Percentiles rank a stretch among this genome's conserved stretches.
Evolutionary conservation across 805 yeast species (phyloP).

Genomic region (Hanseniaspora lindneri): DNA sequence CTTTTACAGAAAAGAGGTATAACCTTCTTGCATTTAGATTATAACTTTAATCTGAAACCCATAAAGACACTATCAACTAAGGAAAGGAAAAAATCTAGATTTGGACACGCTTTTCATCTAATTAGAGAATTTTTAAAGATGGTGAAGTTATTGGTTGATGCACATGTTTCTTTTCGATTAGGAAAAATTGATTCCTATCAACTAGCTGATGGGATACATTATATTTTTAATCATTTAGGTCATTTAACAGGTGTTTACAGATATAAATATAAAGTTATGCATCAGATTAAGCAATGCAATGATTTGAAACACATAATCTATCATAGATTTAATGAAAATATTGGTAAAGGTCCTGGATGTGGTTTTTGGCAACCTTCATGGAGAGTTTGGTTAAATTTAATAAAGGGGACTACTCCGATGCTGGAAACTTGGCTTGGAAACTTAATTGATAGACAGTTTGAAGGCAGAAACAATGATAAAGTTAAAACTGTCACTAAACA

Average conservation of each 20-base stretch:
- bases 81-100: slow-evolving; percentile 88
- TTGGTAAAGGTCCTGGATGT: slow-evolving; percentile 97
- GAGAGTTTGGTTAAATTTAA: slow-evolving; percentile 88
- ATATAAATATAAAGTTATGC: slow-evolving; percentile 96
- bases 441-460: slow-evolving; percentile 81
- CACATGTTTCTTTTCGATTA: slow-evolving; percentile 80
- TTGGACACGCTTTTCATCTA: slow-evolving; percentile 91
- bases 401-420: slow-evolving; percentile 84
- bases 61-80: slow-evolving; percentile 92
- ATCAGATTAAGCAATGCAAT: slow-evolving; percentile 89
- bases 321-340: slow-evolving; percentile 64
- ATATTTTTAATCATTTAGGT: slow-evolving; percentile 84
- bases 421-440: slow-evolving; percentile 94
- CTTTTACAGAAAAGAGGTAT: slow-evolving; percentile 83
- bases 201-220: slow-evolving; percentile 86
- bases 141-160: slow-evolving; percentile 79
- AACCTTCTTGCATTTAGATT: slow-evolving; percentile 85
- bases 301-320: slow-evolving; percentile 89
- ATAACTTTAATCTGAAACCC: slow-evolving; percentile 90
- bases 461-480: slow-evolving; percentile 86
- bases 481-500: slow-evolving; percentile 93
- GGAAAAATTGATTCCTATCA: slow-evolving; percentile 91
- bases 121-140: slow-evolving; percentile 79
- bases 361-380: slow-evolving; percentile 99
- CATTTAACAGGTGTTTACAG: slow-evolving; percentile 93